Percentiles rank a stretch among this genome's conserved stretches.
Evolutionary conservation across 2,329 filamentous ascomycete species (phyloP).

Genomic region (Microsporum audouinii): DNA sequence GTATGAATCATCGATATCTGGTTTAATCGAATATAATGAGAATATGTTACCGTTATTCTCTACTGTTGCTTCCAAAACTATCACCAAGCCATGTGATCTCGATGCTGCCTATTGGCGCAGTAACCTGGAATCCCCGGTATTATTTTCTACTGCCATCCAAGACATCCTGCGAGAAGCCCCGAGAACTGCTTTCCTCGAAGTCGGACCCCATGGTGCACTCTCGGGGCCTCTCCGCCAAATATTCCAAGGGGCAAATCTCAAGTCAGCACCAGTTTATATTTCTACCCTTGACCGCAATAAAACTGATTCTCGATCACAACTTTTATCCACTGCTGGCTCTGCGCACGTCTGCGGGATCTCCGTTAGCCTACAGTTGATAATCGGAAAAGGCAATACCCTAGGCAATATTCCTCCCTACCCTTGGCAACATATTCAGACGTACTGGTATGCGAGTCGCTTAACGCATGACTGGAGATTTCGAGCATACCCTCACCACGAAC

Average conservation of each 20-base stretch:
- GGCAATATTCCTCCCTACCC: conserved; percentile 21
- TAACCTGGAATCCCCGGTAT: conserved; percentile 22
- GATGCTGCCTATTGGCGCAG: conserved; percentile 20
- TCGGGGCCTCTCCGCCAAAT: conserved; percentile 18
- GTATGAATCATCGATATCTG: conserved; percentile 8
- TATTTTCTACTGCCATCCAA: conserved; percentile 14
- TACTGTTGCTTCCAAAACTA: conserved; percentile 15
- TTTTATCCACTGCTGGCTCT: conserved; percentile 3
- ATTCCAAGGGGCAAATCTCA: not conserved
- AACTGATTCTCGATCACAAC: conserved; percentile 5
- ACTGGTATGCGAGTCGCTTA: conserved; percentile 20
- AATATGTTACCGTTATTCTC: conserved; percentile 14
- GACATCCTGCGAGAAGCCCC: not conserved
- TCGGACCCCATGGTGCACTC: conserved; percentile 23
- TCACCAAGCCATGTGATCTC: conserved; percentile 3
- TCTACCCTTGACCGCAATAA: not conserved
- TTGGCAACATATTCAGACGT: not conserved
- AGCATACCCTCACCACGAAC: conserved; percentile 13
- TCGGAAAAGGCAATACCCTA: conserved; percentile 6
- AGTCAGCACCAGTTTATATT: conserved; percentile 1
- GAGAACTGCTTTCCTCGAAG: conserved; percentile 17
- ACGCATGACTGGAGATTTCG: conserved; percentile 16
- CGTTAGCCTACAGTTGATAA: conserved; percentile 5
- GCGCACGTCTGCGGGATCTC: not conserved
- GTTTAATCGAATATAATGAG: not conserved